Percentiles rank a stretch among this genome's conserved stretches.
Conservation (phyloP, 108 stramenopile genomes). For the Nannochloropsis salina region DNA sequence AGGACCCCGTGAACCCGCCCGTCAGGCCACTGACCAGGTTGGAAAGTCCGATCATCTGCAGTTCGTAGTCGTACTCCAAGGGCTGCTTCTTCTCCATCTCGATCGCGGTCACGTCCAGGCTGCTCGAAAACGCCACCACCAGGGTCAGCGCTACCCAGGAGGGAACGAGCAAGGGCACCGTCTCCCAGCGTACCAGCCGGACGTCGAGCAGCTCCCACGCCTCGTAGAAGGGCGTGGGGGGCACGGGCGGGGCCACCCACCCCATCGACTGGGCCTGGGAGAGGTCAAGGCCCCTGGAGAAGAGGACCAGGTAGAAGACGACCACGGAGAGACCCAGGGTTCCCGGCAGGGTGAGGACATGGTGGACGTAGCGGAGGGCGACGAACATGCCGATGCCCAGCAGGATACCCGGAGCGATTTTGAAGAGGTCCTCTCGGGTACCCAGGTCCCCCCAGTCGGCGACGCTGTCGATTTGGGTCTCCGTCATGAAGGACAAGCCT, state of each 20-base stretch:
- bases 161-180: slow-evolving; percentile 55
- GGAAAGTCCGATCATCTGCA: slow-evolving; percentile 75
- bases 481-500: background rate
- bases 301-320: slow-evolving; percentile 20
- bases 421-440: background rate
- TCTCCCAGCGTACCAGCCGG: background rate
- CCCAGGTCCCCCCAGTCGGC: background rate
- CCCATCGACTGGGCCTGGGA: slow-evolving; percentile 31
- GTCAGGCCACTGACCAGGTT: slow-evolving; percentile 81
- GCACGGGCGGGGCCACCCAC: slow-evolving; percentile 59
- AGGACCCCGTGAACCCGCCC: slow-evolving; percentile 84
- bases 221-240: slow-evolving; percentile 20
- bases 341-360: background rate
- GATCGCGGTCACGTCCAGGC: slow-evolving; percentile 93
- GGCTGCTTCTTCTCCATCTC: slow-evolving; percentile 86
- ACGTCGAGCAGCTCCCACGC: slow-evolving; percentile 30
- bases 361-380: background rate
- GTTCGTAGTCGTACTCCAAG: slow-evolving; percentile 85
- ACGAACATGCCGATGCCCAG: slow-evolving; percentile 14
- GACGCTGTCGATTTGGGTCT: background rate
- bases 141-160: slow-evolving; percentile 73
- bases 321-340: background rate
- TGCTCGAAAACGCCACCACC: slow-evolving; percentile 87
- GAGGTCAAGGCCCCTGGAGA: background rate
- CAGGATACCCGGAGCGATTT: slow-evolving; percentile 12